These are phyloP conservation scores for Myriangium duriaei DNA, from an alignment of 2,329 filamentous ascomycete species.

Conservation along the genomic window DNA sequence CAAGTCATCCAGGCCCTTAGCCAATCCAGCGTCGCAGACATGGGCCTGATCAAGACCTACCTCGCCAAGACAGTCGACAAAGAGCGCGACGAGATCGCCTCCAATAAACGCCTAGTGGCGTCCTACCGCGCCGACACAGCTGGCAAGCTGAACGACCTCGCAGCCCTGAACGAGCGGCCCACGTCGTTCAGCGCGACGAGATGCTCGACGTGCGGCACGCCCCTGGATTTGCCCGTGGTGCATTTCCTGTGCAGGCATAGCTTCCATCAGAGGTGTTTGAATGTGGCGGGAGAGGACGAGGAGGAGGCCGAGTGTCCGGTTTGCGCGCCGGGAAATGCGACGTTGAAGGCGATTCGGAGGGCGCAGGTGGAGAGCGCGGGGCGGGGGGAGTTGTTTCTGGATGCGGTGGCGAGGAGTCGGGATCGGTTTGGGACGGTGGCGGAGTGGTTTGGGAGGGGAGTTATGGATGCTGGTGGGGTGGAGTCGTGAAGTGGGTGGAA, in stretches of 20 bases:
- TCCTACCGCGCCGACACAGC: slow-evolving; percentile 78
- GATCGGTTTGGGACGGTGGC: slow-evolving; percentile 85
- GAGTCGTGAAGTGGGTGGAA: no score
- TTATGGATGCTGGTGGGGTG: slow-evolving; percentile 50
- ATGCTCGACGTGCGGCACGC: slow-evolving; percentile 67
- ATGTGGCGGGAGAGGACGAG: slow-evolving; percentile 43
- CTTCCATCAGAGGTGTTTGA: slow-evolving; percentile 86
- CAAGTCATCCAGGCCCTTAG: slow-evolving; percentile 91
- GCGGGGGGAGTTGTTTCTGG: slow-evolving; percentile 78
- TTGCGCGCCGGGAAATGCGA: slow-evolving; percentile 73
- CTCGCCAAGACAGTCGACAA: slow-evolving; percentile 77
- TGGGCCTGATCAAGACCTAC: slow-evolving; percentile 95
- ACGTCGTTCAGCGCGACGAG: slow-evolving; percentile 82
- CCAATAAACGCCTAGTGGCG: slow-evolving; percentile 67
- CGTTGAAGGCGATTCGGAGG: slow-evolving; percentile 73
- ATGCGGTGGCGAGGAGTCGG: slow-evolving; percentile 61
- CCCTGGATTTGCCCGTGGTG: slow-evolving; percentile 75
- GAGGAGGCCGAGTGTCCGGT: slow-evolving; percentile 69
- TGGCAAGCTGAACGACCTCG: slow-evolving; percentile 64
- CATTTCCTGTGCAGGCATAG: slow-evolving; percentile 96
- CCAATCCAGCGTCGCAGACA: slow-evolving; percentile 72
- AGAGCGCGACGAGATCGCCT: slow-evolving; percentile 72
- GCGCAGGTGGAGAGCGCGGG: slow-evolving; percentile 78
- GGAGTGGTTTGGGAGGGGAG: slow-evolving; percentile 88
- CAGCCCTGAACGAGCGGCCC: slow-evolving; percentile 64